These are phyloP conservation scores for Penicillium frequentans DNA, from an alignment of 2,329 filamentous ascomycete genomes.

Conservation along the genomic window DNA sequence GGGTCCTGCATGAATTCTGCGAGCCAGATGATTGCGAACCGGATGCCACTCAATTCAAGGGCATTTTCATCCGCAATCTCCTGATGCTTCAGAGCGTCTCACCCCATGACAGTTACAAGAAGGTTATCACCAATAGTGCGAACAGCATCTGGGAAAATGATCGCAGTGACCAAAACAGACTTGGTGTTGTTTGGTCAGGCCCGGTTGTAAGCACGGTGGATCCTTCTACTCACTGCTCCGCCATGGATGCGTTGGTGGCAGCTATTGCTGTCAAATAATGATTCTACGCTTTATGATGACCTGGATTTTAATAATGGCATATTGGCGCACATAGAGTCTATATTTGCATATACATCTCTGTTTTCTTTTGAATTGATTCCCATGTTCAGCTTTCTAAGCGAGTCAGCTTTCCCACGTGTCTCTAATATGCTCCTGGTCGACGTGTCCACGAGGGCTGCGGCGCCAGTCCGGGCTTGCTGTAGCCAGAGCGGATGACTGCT, in stretches of 20 bases:
- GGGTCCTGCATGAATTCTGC: slow-evolving; percentile 56
- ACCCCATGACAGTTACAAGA: slow-evolving; percentile 51
- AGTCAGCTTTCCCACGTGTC: not conserved
- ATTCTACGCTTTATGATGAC: not conserved
- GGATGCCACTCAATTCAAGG: slow-evolving; percentile 68
- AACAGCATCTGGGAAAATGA: slow-evolving; percentile 64
- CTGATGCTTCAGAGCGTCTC: slow-evolving; percentile 56
- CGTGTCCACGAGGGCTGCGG: slow-evolving; percentile 9
- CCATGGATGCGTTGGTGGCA: slow-evolving; percentile 66
- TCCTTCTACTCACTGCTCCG: slow-evolving; percentile 64
- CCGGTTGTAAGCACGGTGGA: slow-evolving; percentile 54
- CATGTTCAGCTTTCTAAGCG: not conserved
- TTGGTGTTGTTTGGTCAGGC: slow-evolving; percentile 67
- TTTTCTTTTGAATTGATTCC: not conserved
- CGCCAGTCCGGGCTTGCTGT: slow-evolving; percentile 3
- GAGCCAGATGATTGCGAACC: slow-evolving; percentile 51
- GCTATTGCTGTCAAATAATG: slow-evolving; percentile 37
- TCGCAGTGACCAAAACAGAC: slow-evolving; percentile 50
- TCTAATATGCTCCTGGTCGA: slow-evolving; percentile 10
- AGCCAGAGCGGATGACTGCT: slow-evolving; percentile 7
- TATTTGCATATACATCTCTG: not conserved
- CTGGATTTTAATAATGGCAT: not conserved
- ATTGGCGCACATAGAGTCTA: not conserved
- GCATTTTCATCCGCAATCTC: slow-evolving; percentile 67
- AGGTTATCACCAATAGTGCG: slow-evolving; percentile 62